Percentiles rank a stretch among this genome's conserved stretches.
Conservation (phyloP, 176 grass and related monocot species). For the Aegilops tauschii region DNA sequence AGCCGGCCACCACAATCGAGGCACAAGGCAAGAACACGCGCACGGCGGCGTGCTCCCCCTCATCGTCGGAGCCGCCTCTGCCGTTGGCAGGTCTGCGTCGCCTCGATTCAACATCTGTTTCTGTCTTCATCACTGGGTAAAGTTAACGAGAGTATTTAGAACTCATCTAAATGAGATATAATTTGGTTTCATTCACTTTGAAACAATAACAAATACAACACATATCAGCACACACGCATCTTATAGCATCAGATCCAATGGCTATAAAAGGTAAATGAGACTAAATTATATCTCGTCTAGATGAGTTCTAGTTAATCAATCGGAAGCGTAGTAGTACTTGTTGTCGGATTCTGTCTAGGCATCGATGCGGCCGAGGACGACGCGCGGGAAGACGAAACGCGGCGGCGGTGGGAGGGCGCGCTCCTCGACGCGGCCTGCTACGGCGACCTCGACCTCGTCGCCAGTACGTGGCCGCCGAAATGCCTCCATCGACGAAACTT, state of each 20-base stretch:
- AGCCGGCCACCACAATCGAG: not conserved
- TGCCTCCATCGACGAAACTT: not conserved
- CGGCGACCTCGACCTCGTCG: slow-evolving; percentile 1
- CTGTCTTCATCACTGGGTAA: not conserved
- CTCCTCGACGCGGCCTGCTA: slow-evolving; percentile 6
- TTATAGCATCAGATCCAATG: too few relatives aligned
- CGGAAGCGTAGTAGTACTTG: too few relatives aligned
- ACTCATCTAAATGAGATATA: too few relatives aligned
- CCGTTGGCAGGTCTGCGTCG: not conserved
- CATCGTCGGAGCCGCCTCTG: not conserved
- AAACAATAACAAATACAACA: too few relatives aligned
- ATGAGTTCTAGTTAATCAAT: too few relatives aligned
- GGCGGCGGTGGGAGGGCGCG: too few relatives aligned
- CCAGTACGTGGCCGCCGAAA: not conserved
- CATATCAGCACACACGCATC: too few relatives aligned
- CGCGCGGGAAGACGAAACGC: not conserved
- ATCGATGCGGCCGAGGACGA: not conserved
- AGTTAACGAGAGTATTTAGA: too few relatives aligned
- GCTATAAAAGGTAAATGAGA: too few relatives aligned
- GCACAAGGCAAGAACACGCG: not conserved
- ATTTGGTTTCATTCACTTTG: too few relatives aligned
- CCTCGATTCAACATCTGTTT: not conserved
- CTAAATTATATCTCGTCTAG: too few relatives aligned
- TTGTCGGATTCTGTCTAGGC: not conserved
- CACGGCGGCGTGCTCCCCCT: not conserved